Evolutionary conservation across 2,329 filamentous ascomycete species (phyloP).

Genomic region (Penicillium sp.): DNA sequence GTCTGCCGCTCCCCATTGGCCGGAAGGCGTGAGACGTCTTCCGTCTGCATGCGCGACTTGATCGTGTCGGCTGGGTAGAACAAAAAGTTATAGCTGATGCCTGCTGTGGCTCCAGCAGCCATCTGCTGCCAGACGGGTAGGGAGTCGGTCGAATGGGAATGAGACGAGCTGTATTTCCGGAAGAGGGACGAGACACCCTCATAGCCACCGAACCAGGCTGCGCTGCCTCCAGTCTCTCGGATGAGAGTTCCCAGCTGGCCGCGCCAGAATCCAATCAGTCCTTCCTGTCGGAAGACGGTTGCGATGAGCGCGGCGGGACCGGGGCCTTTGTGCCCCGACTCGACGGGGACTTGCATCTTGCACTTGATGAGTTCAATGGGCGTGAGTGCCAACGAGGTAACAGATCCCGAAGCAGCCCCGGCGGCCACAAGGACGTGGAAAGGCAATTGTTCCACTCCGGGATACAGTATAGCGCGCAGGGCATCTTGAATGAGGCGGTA

Average conservation of each 20-base stretch:
- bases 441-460: constrained; percentile 56
- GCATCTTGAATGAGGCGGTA: constrained; percentile 63
- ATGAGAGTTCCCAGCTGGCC: constrained; percentile 91
- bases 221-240: constrained; percentile 85
- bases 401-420: constrained; percentile 79
- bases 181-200: constrained; percentile 73
- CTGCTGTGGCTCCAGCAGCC: constrained; percentile 77
- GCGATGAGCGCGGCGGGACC: constrained; percentile 67
- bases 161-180: constrained; percentile 45
- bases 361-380: constrained; percentile 97
- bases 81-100: constrained; percentile 91
- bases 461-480: constrained; percentile 62
- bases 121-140: constrained; percentile 84
- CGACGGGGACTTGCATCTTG: constrained; percentile 79
- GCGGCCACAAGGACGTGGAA: constrained; percentile 72
- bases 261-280: constrained; percentile 85
- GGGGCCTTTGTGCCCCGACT: constrained; percentile 45
- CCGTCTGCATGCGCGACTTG: constrained; percentile 95
- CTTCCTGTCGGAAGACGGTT: constrained; percentile 76
- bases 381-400: constrained; percentile 86
- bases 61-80: constrained; percentile 98
- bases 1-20: constrained; percentile 53
- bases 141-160: constrained; percentile 42
- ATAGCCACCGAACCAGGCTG: constrained; percentile 92
- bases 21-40: constrained; percentile 52